Evolutionary conservation across 225 moss, liverwort and hornwort genomes (phyloP).

Genomic region (Climacium dendroides): DNA sequence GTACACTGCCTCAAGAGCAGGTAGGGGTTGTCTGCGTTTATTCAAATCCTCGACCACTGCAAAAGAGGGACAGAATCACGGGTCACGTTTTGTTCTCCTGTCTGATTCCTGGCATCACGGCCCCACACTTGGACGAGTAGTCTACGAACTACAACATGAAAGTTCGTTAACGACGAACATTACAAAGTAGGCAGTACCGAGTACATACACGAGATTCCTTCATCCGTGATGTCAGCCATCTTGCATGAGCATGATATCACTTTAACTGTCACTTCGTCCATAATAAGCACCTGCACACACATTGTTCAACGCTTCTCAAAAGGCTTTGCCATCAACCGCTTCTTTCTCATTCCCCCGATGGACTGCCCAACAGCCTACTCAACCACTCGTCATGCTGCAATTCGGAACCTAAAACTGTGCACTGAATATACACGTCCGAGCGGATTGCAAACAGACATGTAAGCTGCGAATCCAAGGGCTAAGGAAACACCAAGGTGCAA

Average conservation of each 20-base stretch:
- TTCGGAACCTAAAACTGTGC: background rate
- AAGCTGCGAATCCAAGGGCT: background rate
- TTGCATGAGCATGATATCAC: constrained; percentile 96
- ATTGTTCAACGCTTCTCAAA: background rate
- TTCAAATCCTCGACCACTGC: constrained; percentile 92
- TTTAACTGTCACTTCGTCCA: constrained; percentile 83
- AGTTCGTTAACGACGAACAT: background rate
- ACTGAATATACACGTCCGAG: background rate
- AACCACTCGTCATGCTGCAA: background rate
- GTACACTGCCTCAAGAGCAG: constrained; percentile 82
- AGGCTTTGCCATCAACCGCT: background rate
- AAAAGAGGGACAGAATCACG: background rate
- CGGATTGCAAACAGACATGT: background rate
- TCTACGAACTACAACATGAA: background rate
- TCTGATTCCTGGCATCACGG: background rate
- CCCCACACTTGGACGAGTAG: background rate
- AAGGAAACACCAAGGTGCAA: background rate
- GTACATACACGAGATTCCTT: constrained; percentile 76
- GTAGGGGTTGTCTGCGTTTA: constrained; percentile 85
- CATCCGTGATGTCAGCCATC: constrained; percentile 91
- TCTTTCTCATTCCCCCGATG: background rate
- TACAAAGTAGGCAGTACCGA: background rate
- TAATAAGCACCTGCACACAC: constrained; percentile 72
- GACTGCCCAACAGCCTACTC: background rate
- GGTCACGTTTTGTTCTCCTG: background rate